These are phyloP conservation scores for Termitomyces sp. DNA, from an alignment of 768 basidiomycete genomes.

Conservation along the genomic window DNA sequence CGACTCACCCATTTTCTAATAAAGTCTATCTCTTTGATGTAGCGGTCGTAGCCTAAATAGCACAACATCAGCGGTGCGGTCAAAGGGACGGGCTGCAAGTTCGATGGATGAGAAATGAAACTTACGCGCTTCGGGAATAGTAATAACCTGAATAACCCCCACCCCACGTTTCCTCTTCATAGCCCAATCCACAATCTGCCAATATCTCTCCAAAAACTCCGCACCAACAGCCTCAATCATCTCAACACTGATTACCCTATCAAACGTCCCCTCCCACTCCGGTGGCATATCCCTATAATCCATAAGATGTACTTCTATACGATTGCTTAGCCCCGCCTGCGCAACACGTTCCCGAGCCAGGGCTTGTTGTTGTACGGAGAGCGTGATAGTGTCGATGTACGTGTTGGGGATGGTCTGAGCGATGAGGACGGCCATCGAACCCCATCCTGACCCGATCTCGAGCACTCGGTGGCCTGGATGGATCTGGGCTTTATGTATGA, in stretches of 20 bases:
- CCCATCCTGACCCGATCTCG: slow-evolving; percentile 82
- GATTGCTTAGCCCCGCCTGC: slow-evolving; percentile 44
- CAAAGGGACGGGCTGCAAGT: not conserved
- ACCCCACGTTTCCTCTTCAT: slow-evolving; percentile 55
- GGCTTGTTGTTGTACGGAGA: slow-evolving; percentile 35
- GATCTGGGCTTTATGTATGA: slow-evolving; percentile 64
- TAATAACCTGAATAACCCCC: slow-evolving; percentile 73
- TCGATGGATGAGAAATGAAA: not conserved
- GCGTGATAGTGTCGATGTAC: slow-evolving; percentile 67
- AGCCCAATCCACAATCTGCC: slow-evolving; percentile 62
- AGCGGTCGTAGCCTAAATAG: not conserved
- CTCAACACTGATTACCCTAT: slow-evolving; percentile 69
- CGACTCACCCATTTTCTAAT: not conserved
- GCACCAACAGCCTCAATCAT: slow-evolving; percentile 76
- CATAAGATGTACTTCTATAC: slow-evolving; percentile 68
- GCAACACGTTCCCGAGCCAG: slow-evolving; percentile 50
- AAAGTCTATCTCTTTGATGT: slow-evolving; percentile 1
- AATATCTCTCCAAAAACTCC: slow-evolving; percentile 65
- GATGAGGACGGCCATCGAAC: slow-evolving; percentile 64
- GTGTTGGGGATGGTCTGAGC: slow-evolving; percentile 52
- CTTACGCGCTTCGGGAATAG: slow-evolving; percentile 37
- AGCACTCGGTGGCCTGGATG: slow-evolving; percentile 53
- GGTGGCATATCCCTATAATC: slow-evolving; percentile 65
- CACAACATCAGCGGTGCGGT: not conserved
- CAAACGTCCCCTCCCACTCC: slow-evolving; percentile 63